Base-by-base conservation (phyloP, 495 filamentous ascomycete genomes). In the Annulohypoxylon nitens region DNA sequence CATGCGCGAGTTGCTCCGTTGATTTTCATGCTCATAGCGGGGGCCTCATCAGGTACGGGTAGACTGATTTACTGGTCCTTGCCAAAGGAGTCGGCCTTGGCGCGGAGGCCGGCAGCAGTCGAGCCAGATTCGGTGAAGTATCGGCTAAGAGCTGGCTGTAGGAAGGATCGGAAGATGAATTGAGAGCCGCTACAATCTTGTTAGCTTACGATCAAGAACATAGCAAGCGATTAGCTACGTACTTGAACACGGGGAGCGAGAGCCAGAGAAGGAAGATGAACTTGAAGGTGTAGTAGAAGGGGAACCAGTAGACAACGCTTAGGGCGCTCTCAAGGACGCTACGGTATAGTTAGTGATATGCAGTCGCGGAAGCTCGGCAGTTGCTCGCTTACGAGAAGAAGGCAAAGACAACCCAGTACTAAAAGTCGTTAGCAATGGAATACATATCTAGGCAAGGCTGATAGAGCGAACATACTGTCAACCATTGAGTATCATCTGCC, bases 271-370 rank as follows among this genome's bases (percentile, higher is more conserved):
- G 85, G 78, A 98, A 89, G 78, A 94, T 88, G 79, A 99, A 97
- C 87, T 99, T 99, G 91, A 98, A 98, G 84, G 95, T 96, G 85
- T 93, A 99, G 90, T 99, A 99, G 89, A 99, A 99, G 78, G 96
- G 96, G 87, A 99, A 95, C 96, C 96, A 99, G 88, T 99, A 99
- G 50, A 97, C 93, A 67, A 97, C 94, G 82, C 87, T 96, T 79
- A 99, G 85, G 63, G 92, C 89, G 78, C 93, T 97, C 90, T 99
- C 96, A 81, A 98, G 74, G 34, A 98, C 93, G 63, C 88, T 90
- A 71, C 8, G 43, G 79, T 43, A 73, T 68, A 33, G 39, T 74
- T 75, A 73, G 74, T 48, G 5, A 61, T 9, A 36, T 33, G 41
- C 6, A 23, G n/a, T 6, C 14, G n/a, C 6, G 45, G 53, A 33